Conservation (phyloP, 2,329 filamentous ascomycete genomes). For the Colletotrichum camelliae region DNA sequence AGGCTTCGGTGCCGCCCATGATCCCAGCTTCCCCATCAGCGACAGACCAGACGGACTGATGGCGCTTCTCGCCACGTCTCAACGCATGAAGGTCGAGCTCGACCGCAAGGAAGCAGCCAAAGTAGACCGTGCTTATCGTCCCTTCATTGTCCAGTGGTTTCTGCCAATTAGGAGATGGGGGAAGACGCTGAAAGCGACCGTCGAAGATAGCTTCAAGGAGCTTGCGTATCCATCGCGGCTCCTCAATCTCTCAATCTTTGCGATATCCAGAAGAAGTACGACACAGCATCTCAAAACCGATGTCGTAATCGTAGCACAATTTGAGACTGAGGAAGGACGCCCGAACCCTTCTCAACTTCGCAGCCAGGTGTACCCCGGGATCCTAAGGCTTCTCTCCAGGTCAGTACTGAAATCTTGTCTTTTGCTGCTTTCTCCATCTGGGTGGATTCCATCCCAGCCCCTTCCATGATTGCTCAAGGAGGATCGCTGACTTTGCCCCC, state of each 20-base stretch:
- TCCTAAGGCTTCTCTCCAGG: not conserved
- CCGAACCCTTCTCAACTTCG: not conserved
- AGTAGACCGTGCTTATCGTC: not conserved
- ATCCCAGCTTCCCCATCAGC: not conserved
- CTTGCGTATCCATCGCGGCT: not conserved
- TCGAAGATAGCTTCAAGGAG: not conserved
- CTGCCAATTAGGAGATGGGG: not conserved
- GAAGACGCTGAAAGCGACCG: not conserved
- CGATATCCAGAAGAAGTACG: not conserved
- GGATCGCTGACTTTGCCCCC: not conserved
- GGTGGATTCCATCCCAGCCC: not conserved
- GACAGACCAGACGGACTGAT: not conserved
- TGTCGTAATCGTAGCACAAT: not conserved
- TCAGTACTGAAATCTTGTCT: not conserved
- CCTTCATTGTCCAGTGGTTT: not conserved
- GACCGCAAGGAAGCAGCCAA: not conserved
- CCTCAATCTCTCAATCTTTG: not conserved
- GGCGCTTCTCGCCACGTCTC: not conserved
- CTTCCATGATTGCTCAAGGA: not conserved
- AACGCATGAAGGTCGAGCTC: rapidly evolving
- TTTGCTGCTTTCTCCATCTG: not conserved
- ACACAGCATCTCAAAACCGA: not conserved
- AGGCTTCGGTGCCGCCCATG: not conserved
- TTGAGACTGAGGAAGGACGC: not conserved
- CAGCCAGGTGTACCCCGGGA: not conserved